Evolutionary conservation across 176 grass and related monocot species (phyloP).

Genomic region (Juncus inflexus): DNA sequence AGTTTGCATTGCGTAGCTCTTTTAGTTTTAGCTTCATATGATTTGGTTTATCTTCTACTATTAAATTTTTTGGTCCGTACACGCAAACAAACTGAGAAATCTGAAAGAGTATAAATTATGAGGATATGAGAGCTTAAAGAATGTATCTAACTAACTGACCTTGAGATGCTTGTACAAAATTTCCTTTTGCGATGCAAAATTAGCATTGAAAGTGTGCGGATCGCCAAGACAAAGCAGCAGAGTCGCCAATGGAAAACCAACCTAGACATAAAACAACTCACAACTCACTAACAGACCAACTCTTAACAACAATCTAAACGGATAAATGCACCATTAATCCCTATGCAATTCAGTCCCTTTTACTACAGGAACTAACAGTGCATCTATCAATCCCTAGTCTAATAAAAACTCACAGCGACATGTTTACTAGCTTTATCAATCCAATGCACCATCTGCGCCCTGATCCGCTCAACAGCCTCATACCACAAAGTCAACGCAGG

Average conservation of each 20-base stretch:
- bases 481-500: conserved; percentile 89
- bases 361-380: neutral
- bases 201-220: conserved; percentile 63
- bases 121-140: too few species aligned
- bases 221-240: conserved; percentile 94
- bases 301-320: neutral
- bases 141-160: conserved; percentile 14
- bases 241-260: conserved; percentile 87
- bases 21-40: too few species aligned
- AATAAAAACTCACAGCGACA: conserved; percentile 69
- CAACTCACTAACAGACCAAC: neutral
- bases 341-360: neutral
- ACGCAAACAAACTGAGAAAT: too few species aligned
- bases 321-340: conserved; percentile 2
- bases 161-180: conserved; percentile 96
- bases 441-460: conserved; percentile 81
- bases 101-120: too few species aligned
- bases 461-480: conserved; percentile 83
- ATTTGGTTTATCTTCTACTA: too few species aligned
- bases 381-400: neutral
- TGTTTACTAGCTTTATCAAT: conserved; percentile 99
- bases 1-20: neutral
- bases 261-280: conserved; percentile 39
- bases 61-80: too few species aligned
- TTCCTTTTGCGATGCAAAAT: conserved; percentile 73